These are phyloP conservation scores for Lodderomyces metapsilosis DNA, from an alignment of 1,139 yeast species.

Conservation along the genomic window DNA sequence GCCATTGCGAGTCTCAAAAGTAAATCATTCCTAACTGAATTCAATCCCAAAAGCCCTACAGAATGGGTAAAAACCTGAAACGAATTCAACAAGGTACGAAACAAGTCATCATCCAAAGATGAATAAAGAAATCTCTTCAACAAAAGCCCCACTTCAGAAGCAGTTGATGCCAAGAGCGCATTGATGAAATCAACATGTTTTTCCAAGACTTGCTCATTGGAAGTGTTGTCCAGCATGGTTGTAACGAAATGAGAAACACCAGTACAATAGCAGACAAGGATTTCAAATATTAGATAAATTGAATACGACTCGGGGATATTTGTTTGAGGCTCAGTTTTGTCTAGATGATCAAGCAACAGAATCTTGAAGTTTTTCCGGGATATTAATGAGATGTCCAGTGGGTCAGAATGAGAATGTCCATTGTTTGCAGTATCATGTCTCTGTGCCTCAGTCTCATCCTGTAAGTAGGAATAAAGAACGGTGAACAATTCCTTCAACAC, in stretches of 20 bases:
- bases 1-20: conserved; percentile 57
- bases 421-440: conserved; percentile 21
- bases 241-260: conserved; percentile 63
- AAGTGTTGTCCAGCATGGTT: conserved; percentile 19
- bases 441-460: conserved; percentile 36
- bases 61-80: conserved; percentile 81
- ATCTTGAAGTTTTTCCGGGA: conserved; percentile 39
- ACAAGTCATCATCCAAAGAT: conserved; percentile 62
- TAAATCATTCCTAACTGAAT: conserved; percentile 58
- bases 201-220: conserved; percentile 27
- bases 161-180: conserved; percentile 40
- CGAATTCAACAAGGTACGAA: conserved; percentile 64
- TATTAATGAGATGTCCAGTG: conserved; percentile 20
- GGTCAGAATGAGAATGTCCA: background rate
- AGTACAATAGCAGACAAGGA: conserved; percentile 59
- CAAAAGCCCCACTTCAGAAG: conserved; percentile 46
- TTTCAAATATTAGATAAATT: conserved; percentile 55
- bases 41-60: conserved; percentile 67
- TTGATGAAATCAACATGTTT: conserved; percentile 38
- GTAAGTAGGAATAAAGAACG: conserved; percentile 36
- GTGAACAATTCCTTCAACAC: conserved; percentile 59
- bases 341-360: conserved; percentile 69
- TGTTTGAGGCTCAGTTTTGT: conserved; percentile 70
- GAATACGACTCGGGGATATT: conserved; percentile 61
- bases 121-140: conserved; percentile 59